Conservation (phyloP, 139 green algal genomes). For the Chlorella vulgaris region DNA sequence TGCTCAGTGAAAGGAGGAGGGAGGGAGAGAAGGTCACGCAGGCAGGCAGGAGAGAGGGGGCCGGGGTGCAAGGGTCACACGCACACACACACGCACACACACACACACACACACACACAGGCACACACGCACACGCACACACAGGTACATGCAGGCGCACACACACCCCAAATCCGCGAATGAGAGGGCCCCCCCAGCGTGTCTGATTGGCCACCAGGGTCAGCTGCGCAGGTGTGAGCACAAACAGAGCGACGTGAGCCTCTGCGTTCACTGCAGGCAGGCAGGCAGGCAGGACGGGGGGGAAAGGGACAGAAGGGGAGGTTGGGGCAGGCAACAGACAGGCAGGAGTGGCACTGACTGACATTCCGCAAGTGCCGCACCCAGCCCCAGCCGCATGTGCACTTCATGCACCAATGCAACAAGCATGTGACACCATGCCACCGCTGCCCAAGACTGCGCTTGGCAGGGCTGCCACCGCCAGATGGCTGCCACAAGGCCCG, state of each 20-base stretch:
- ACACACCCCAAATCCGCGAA: conserved; percentile 27
- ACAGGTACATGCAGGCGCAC: neutral
- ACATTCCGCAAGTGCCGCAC: no score
- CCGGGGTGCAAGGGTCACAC: no score
- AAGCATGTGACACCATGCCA: no score
- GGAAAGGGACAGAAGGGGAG: neutral
- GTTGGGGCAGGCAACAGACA: neutral
- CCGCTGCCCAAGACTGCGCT: no score
- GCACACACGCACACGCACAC: neutral
- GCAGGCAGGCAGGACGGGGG: neutral
- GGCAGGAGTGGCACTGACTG: no score
- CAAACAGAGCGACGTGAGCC: conserved; percentile 40
- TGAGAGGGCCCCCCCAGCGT: conserved; percentile 29
- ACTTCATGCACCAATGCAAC: no score
- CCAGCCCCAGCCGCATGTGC: no score
- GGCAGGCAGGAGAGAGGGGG: neutral
- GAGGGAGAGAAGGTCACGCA: neutral
- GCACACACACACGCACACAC: neutral
- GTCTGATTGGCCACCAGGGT: conserved; percentile 22
- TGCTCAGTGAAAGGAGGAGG: neutral
- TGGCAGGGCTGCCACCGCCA: no score
- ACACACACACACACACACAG: neutral
- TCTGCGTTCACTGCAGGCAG: conserved; percentile 1
- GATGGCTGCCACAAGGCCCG: no score
- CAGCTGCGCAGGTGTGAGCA: conserved; percentile 9